Conservation (phyloP, 495 filamentous ascomycete species). For the Xylaria bambusicola region DNA sequence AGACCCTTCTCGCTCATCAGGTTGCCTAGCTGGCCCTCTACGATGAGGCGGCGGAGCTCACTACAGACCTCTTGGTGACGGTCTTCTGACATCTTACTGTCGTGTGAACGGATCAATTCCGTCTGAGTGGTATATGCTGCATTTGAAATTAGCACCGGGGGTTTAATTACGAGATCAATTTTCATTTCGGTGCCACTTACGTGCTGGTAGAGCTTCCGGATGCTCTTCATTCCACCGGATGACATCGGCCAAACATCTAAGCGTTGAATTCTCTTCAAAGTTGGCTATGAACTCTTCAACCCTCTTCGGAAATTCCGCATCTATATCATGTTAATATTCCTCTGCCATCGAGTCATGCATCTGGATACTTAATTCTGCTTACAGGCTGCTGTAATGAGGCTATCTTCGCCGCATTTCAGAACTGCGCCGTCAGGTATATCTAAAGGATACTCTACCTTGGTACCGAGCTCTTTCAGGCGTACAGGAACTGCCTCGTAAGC, state of each 20-base stretch:
- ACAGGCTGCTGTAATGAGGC: conserved; percentile 6
- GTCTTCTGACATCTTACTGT: not conserved
- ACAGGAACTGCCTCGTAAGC: conserved; percentile 10
- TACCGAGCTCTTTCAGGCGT: conserved; percentile 13
- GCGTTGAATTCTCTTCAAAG: conserved; percentile 11
- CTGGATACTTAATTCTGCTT: not conserved
- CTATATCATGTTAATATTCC: not conserved
- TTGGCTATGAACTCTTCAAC: conserved; percentile 17
- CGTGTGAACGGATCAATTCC: not conserved
- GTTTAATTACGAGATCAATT: not conserved
- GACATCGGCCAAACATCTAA: conserved; percentile 11
- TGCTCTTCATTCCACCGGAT: conserved; percentile 22
- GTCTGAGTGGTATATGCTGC: conserved; percentile 5
- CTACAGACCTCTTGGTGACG: not conserved
- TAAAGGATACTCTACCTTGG: conserved; percentile 13
- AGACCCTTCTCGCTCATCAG: conserved; percentile 6
- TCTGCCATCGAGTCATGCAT: not conserved
- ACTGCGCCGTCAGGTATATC: not conserved
- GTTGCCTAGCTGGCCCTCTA: conserved; percentile 8
- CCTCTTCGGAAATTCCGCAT: conserved; percentile 16
- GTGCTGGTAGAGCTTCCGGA: conserved; percentile 15
- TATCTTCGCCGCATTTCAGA: conserved; percentile 13
- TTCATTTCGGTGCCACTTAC: too few relatives aligned
- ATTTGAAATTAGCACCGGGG: not conserved
- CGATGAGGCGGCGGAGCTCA: not conserved